A percentile compares a stretch with the other conserved stretches of the same genome.
Evolutionary conservation across 176 grass and related monocot species (phyloP).

Genomic region (Oryza australiensis): DNA sequence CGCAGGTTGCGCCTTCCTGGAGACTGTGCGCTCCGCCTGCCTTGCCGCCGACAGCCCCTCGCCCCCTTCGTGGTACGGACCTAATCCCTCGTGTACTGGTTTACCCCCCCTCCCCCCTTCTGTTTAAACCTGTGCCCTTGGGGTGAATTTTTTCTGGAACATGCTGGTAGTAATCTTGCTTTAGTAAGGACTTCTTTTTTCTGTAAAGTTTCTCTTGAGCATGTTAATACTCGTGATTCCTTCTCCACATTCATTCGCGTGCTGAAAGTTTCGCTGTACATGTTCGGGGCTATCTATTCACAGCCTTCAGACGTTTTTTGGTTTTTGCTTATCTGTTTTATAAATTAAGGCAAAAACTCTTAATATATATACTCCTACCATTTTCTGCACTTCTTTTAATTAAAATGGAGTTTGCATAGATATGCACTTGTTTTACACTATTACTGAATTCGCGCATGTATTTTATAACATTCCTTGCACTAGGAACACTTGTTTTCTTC

Average conservation of each 20-base stretch:
- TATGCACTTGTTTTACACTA: neutral
- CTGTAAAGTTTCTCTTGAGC: neutral
- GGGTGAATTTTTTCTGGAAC: neutral
- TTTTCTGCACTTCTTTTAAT: neutral
- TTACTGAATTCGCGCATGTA: neutral
- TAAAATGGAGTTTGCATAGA: neutral
- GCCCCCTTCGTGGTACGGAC: slow-evolving; percentile 64
- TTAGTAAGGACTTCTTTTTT: neutral
- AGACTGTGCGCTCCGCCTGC: slow-evolving; percentile 65
- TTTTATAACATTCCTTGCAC: neutral
- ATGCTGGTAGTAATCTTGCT: neutral
- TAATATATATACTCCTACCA: neutral
- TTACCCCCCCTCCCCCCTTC: neutral
- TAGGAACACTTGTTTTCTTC: neutral
- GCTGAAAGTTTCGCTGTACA: neutral
- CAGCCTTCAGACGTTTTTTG: neutral
- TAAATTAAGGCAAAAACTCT: neutral
- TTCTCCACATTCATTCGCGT: neutral
- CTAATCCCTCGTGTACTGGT: neutral
- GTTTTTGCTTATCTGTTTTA: neutral
- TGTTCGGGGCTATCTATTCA: neutral
- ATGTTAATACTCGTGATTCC: neutral
- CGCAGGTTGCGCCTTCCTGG: slow-evolving; percentile 71
- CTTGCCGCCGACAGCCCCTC: slow-evolving; percentile 46
- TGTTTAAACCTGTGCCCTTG: neutral